Percentiles rank a stretch among this genome's conserved stretches.
phyloP scores from a whole-genome alignment of 2,329 filamentous ascomycete genomes.

The Peltaster fructicola region DNA sequence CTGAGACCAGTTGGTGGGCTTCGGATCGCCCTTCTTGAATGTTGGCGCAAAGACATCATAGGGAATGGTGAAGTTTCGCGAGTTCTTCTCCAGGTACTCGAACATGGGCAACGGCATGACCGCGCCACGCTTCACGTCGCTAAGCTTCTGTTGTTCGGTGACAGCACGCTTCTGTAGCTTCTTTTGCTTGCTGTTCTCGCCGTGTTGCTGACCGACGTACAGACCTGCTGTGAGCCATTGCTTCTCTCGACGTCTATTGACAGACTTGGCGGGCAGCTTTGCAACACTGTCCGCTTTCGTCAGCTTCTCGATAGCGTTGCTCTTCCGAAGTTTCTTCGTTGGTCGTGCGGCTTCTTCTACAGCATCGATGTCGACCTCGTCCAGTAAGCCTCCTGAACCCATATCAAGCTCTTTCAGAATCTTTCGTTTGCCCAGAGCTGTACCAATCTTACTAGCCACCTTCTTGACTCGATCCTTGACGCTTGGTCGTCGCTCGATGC shows the following conservation, averaged over 20 bases:
- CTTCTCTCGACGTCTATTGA: too few relatives aligned
- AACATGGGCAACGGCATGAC: conserved; percentile 20
- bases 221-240: conserved; percentile 68
- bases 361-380: conserved; percentile 16
- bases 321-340: conserved; percentile 12
- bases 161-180: conserved; percentile 25
- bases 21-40: conserved; percentile 55
- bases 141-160: conserved; percentile 44
- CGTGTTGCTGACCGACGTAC: conserved; percentile 57
- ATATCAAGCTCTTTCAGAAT: conserved; percentile 17
- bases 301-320: conserved; percentile 8
- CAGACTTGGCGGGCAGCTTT: too few relatives aligned
- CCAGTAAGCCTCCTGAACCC: conserved; percentile 14
- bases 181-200: conserved; percentile 32
- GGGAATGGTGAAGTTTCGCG: conserved; percentile 64
- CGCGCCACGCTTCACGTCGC: conserved; percentile 43
- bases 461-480: conserved; percentile 18
- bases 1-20: conserved; percentile 83
- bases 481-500: conserved; percentile 10
- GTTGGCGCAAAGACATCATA: conserved; percentile 81
- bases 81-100: conserved; percentile 39
- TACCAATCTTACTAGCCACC: conserved; percentile 11
- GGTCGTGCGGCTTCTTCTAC: conserved; percentile 9
- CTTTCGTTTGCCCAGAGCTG: conserved; percentile 19
- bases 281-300: conserved; percentile 13